Conservation (phyloP, 495 filamentous ascomycete species). For the Hapsidospora chrysogenum region DNA sequence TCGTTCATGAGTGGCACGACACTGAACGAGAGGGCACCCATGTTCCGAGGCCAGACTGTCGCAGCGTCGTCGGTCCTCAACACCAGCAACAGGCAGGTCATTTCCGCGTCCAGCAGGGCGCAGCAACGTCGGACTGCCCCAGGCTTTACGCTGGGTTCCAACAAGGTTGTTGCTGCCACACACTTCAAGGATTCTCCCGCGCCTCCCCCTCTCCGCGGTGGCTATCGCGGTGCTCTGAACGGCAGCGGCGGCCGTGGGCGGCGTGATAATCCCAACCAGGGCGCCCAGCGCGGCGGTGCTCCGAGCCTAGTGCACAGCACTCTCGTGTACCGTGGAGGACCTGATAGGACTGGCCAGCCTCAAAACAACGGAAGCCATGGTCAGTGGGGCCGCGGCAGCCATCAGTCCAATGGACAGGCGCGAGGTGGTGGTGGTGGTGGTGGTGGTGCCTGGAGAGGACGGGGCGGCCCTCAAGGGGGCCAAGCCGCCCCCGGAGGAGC, state of each 20-base stretch:
- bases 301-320: slow-evolving; percentile 26
- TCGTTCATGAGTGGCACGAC: slow-evolving; percentile 95
- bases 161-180: slow-evolving; percentile 41
- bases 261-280: slow-evolving; percentile 15
- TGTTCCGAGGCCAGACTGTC: slow-evolving; percentile 90
- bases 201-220: slow-evolving; percentile 52
- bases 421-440: slow-evolving; percentile 20
- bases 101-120: slow-evolving; percentile 55
- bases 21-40: slow-evolving; percentile 76
- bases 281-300: slow-evolving; percentile 23
- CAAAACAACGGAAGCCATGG: slow-evolving; percentile 9
- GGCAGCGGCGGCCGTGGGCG: slow-evolving; percentile 18
- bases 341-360: slow-evolving; percentile 9
- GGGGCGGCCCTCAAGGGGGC: slow-evolving; percentile 14
- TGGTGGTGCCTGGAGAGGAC: no score
- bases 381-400: slow-evolving; percentile 3
- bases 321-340: slow-evolving; percentile 18
- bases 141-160: slow-evolving; percentile 40
- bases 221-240: slow-evolving; percentile 52
- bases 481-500: slow-evolving; percentile 11
- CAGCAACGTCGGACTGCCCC: slow-evolving; percentile 39
- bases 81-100: slow-evolving; percentile 61
- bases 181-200: slow-evolving; percentile 50
- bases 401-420: slow-evolving; percentile 8
- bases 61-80: slow-evolving; percentile 72